These are phyloP conservation scores for Wickerhamiella lipophila DNA, from an alignment of 805 yeast species.

Conservation along the genomic window DNA sequence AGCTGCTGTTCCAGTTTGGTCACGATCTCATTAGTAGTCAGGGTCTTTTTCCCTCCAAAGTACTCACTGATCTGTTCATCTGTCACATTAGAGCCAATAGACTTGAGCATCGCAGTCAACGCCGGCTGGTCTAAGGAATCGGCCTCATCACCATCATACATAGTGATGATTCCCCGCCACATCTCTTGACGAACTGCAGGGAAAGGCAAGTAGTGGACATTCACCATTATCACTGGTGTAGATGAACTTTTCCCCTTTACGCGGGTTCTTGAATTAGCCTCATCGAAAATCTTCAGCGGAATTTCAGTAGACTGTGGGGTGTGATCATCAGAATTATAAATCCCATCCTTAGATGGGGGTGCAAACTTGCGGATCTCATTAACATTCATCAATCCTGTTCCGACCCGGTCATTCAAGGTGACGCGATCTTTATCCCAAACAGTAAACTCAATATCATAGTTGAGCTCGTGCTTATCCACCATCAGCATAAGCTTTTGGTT, in stretches of 20 bases:
- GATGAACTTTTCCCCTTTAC: conserved; percentile 21
- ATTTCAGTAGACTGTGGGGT: conserved; percentile 14
- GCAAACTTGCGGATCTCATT: conserved; percentile 11
- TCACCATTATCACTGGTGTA: conserved; percentile 45
- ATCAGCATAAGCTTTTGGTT: conserved; percentile 74
- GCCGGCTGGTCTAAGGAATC: conserved; percentile 44
- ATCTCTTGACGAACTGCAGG: conserved; percentile 48
- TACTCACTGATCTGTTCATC: conserved; percentile 24
- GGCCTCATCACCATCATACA: conserved; percentile 37
- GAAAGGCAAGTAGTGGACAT: conserved; percentile 58
- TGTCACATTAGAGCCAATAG: conserved; percentile 42
- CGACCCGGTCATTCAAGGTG: conserved; percentile 74
- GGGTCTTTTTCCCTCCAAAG: conserved; percentile 25
- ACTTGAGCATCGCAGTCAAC: conserved; percentile 49
- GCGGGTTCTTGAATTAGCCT: conserved; percentile 6
- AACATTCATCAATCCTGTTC: conserved; percentile 37
- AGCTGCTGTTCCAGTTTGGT: conserved; percentile 37
- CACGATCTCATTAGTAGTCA: conserved; percentile 44
- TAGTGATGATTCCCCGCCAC: conserved; percentile 52
- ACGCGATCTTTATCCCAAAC: conserved; percentile 76
- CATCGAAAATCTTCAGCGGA: conserved; percentile 18
- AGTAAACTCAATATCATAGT: conserved; percentile 53
- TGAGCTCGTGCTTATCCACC: conserved; percentile 49
- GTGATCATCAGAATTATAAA: conserved; percentile 23
- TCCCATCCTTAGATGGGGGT: conserved; percentile 20